These are phyloP conservation scores for Phyllostachys edulis DNA, from an alignment of 176 grass and related monocot genomes.

Conservation along the genomic window DNA sequence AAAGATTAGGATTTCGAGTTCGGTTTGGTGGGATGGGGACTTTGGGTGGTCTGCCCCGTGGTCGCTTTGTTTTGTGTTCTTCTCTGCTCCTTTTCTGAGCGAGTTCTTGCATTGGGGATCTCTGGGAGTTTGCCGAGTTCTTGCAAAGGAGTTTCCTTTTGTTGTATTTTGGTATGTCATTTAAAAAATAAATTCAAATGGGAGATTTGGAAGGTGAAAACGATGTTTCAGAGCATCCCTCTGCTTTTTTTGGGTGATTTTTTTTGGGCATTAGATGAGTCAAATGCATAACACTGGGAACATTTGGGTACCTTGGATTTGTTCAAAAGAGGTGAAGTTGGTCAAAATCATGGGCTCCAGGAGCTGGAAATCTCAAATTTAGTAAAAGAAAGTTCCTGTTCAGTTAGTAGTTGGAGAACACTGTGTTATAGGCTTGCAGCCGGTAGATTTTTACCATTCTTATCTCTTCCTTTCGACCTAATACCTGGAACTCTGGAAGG, in stretches of 20 bases:
- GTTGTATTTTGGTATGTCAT: not conserved
- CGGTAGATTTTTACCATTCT: slow-evolving; percentile 19
- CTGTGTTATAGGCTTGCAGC: slow-evolving; percentile 16
- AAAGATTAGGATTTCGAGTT: not conserved
- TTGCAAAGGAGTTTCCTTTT: not conserved
- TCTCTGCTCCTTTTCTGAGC: not conserved
- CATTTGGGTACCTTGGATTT: slow-evolving; percentile 15
- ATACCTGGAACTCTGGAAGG: not conserved
- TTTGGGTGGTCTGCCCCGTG: not conserved
- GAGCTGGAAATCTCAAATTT: slow-evolving; percentile 21
- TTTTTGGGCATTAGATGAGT: not conserved
- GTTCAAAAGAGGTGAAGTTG: slow-evolving; percentile 2
- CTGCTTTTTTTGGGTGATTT: slow-evolving; percentile 12
- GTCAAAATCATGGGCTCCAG: slow-evolving; percentile 6
- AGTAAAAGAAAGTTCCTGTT: slow-evolving; percentile 9
- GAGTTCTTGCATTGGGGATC: slow-evolving; percentile 24
- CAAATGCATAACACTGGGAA: slow-evolving; percentile 12
- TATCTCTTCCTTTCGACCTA: slow-evolving; percentile 1
- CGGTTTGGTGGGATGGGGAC: not conserved
- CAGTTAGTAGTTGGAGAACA: slow-evolving; percentile 9
- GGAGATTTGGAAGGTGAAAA: slow-evolving; percentile 22
- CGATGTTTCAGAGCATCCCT: slow-evolving; percentile 6
- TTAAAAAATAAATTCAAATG: not conserved
- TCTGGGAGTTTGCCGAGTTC: not conserved
- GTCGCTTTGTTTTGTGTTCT: not conserved